Evolutionary conservation across 2,329 filamentous ascomycete genomes (phyloP), one percentile per base, ranked within the genome.

Genomic region (Colletotrichum caudatum): DNA sequence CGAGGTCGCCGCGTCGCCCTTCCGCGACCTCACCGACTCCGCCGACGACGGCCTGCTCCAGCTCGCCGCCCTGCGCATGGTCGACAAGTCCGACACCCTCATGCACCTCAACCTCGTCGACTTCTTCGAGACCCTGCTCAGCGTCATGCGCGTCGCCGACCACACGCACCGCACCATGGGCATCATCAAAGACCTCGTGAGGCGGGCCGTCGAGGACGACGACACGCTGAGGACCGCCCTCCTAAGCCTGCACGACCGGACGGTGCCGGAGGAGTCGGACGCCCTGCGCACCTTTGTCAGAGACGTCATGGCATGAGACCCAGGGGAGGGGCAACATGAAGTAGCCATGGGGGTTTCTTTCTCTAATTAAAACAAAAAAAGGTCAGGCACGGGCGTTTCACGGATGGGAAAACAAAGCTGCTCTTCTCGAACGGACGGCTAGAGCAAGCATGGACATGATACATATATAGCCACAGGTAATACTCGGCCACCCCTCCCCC

Each of bases 81-180:
- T 88, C 35, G 85, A 86, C 69, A 81, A 76, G 66, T 76, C 79
- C 0, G 88, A 89, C 66, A 70, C 79, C 26, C 80, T 90, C 29
- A 86, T 89, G 84, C 82, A 85, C 54, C 78, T 86, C 8, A 86
- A 74, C 64, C 80, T 89, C 26, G 78, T 87, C n/a, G 85, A 88
- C 73, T 89, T 88, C 71, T 86, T 86, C 74, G 85, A 88, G 78
- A 79, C 81, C 9, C 79, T 89, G 26, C 78, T 89, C 37, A 84
- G 82, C 61, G 80, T 86, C 44, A 82, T 88, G 80, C 79, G 85
- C 18, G 77, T 85, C 5, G 80, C 83, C 0, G 80, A 78, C 18
- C 81, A 78, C 61, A 80, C 75, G 64, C 78, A 78, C 0, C 61
- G 67, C 9, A 72, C 66, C 7, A 71, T 72, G 70, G 70, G 66